Percentiles rank a stretch among this genome's conserved stretches.
These are phyloP conservation scores for Heliamphora exappendiculata DNA, from an alignment of 148 eudicot species.

Conservation along the genomic window DNA sequence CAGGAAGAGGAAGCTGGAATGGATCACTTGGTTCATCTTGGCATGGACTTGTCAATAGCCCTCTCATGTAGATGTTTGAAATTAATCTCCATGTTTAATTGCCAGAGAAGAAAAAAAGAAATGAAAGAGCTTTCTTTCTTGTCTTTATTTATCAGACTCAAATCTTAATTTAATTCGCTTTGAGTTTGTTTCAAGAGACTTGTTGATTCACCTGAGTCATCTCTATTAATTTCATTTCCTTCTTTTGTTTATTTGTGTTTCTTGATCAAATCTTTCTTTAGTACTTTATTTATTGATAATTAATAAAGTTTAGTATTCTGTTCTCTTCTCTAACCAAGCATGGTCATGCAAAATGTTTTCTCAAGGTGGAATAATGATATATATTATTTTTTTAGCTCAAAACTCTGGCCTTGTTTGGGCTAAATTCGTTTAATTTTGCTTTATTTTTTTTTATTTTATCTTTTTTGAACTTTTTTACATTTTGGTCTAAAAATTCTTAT, in stretches of 20 bases:
- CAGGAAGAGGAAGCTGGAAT: conserved; percentile 39
- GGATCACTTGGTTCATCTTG: conserved; percentile 44
- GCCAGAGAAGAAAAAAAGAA: neutral
- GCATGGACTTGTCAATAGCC: conserved; percentile 68
- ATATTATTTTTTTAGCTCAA: neutral
- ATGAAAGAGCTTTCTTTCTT: neutral
- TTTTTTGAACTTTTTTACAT: neutral
- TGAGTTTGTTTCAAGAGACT: conserved; percentile 15
- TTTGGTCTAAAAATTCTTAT: neutral
- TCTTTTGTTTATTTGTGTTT: neutral
- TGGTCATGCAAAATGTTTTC: neutral
- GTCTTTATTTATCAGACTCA: conserved; percentile 15
- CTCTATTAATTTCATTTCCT: neutral
- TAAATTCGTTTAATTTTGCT: too few relatives aligned
- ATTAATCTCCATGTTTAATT: neutral
- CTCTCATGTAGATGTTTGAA: conserved; percentile 44
- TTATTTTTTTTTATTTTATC: too few relatives aligned
- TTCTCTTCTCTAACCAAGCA: neutral
- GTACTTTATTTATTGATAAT: neutral
- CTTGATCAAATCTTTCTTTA: neutral
- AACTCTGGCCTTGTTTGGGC: too few relatives aligned
- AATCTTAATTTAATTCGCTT: conserved; percentile 3
- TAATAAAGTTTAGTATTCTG: neutral
- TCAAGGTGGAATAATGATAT: neutral
- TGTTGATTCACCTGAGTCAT: conserved; percentile 15